These are phyloP conservation scores for Ambrosia trifida DNA, from an alignment of 129 eudicot genomes.

Conservation along the genomic window DNA sequence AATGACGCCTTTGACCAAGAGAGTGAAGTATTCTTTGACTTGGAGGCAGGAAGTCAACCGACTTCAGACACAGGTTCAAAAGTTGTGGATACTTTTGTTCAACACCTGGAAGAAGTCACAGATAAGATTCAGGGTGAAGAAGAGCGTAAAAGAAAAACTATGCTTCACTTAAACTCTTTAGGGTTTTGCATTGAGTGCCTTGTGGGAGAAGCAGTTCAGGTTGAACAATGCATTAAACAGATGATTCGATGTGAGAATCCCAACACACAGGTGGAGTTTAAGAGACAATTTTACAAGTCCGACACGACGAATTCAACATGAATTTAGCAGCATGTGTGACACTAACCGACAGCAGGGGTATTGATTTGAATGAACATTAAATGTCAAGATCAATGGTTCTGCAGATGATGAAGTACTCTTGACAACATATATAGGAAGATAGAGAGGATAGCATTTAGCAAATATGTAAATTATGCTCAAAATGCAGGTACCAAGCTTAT, in stretches of 20 bases:
- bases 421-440: slow-evolving; percentile 9
- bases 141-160: slow-evolving; percentile 36
- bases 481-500: too few relatives aligned
- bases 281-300: slow-evolving; percentile 24
- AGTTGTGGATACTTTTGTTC: slow-evolving; percentile 30
- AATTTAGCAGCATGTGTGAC: slow-evolving; percentile 19
- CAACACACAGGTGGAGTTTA: too few relatives aligned
- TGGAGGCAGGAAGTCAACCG: slow-evolving; percentile 43
- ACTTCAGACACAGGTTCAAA: slow-evolving; percentile 11
- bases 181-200: slow-evolving; percentile 54
- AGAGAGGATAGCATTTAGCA: too few relatives aligned
- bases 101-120: slow-evolving; percentile 31
- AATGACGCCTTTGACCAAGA: slow-evolving; percentile 27
- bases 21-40: slow-evolving; percentile 30
- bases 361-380: too few relatives aligned
- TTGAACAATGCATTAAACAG: too few relatives aligned
- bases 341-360: too few relatives aligned
- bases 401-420: slow-evolving; percentile 34
- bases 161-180: slow-evolving; percentile 41
- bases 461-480: too few relatives aligned
- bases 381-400: too few relatives aligned
- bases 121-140: slow-evolving; percentile 33
- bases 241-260: too few relatives aligned
- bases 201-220: slow-evolving; percentile 40
- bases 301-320: slow-evolving; percentile 26